These are phyloP conservation scores for Thermochaetoides thermophila DNA, from an alignment of 495 filamentous ascomycete genomes.

Conservation along the genomic window DNA sequence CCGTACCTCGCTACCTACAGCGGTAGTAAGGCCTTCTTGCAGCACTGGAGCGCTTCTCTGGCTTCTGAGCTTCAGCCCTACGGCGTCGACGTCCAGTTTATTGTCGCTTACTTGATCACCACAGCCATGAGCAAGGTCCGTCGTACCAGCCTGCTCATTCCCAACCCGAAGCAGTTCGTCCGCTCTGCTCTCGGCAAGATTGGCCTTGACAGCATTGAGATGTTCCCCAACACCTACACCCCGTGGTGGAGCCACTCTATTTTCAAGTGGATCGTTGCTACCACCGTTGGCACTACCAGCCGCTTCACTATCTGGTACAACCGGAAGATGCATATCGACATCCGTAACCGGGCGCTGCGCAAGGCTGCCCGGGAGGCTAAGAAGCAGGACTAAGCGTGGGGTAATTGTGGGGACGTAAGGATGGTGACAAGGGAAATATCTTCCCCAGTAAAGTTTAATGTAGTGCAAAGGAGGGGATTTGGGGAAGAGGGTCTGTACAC, in stretches of 20 bases:
- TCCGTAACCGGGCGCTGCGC: conserved; percentile 73
- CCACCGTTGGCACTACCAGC: conserved; percentile 51
- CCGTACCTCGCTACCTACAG: conserved; percentile 93
- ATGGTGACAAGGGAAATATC: too few relatives aligned
- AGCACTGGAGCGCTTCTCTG: conserved; percentile 85
- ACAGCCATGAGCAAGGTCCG: conserved; percentile 94
- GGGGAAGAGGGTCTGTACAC: too few relatives aligned
- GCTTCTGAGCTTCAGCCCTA: conserved; percentile 65
- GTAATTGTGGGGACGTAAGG: too few relatives aligned
- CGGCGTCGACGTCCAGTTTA: conserved; percentile 71
- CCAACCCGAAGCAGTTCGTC: conserved; percentile 72
- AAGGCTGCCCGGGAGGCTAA: conserved; percentile 76
- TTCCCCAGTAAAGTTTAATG: too few relatives aligned
- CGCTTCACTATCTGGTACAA: conserved; percentile 50
- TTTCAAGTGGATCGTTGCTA: conserved; percentile 73
- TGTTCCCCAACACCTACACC: conserved; percentile 65
- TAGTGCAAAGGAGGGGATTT: too few relatives aligned
- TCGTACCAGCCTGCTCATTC: conserved; percentile 57
- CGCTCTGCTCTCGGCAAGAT: conserved; percentile 64
- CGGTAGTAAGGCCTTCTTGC: conserved; percentile 94
- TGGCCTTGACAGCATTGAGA: conserved; percentile 59
- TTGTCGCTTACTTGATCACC: conserved; percentile 82
- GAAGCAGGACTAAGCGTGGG: conserved; percentile 25
- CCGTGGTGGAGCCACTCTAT: conserved; percentile 86
- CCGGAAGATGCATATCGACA: conserved; percentile 66